Evolutionary conservation across 208 protist genomes (phyloP).

Genomic region (Acanthamoeba royreba): DNA sequence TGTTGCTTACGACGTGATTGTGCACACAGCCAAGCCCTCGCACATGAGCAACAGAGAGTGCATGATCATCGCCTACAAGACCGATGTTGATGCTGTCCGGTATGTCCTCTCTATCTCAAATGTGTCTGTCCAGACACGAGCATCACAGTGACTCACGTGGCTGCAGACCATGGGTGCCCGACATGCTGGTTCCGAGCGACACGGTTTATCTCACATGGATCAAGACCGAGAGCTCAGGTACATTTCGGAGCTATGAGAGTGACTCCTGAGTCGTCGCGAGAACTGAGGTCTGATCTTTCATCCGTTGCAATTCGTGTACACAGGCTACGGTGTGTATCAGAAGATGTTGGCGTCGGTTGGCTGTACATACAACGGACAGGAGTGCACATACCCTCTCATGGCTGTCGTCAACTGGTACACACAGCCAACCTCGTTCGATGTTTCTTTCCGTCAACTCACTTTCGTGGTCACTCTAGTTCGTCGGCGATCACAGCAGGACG

Average conservation of each 20-base stretch:
- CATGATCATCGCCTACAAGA: constrained; percentile 28
- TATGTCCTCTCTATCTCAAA: not conserved
- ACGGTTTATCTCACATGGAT: not conserved
- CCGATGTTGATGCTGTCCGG: not conserved
- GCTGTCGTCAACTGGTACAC: not conserved
- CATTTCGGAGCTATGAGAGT: no score
- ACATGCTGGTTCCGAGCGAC: not conserved
- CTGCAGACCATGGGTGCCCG: not conserved
- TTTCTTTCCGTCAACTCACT: not conserved
- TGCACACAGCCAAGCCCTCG: not conserved
- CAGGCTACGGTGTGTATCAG: not conserved
- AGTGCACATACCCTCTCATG: not conserved
- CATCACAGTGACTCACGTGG: no score
- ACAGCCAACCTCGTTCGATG: not conserved
- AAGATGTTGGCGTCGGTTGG: not conserved
- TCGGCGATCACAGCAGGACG: not conserved
- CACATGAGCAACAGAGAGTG: constrained; percentile 31
- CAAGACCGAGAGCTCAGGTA: constrained; percentile 10
- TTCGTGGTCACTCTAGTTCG: not conserved
- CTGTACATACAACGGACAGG: not conserved
- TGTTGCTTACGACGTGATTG: not conserved
- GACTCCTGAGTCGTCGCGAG: not conserved
- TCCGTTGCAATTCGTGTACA: not conserved
- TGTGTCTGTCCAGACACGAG: no score
- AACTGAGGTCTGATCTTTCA: not conserved